Evolutionary conservation across 441 rosid genomes (phyloP).

Genomic region (Omphalea diandra): DNA sequence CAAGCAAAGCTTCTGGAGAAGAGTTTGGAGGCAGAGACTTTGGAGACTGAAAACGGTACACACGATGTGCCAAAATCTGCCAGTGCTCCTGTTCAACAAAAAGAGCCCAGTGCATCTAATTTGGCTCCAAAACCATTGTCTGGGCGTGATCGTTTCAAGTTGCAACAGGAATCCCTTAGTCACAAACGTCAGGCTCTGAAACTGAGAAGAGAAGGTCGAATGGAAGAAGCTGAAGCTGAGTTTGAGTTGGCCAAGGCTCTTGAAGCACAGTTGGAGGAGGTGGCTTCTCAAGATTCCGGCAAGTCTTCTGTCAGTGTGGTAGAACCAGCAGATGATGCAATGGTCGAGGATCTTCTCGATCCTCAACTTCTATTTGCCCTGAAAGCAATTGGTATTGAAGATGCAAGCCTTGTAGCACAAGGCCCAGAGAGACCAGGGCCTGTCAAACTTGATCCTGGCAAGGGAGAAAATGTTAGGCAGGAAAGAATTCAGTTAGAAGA

Average conservation of each 20-base stretch:
- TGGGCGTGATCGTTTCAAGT: conserved; percentile 79
- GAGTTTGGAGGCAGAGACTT: conserved; percentile 43
- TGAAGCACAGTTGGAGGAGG: conserved; percentile 76
- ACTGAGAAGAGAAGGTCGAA: conserved; percentile 79
- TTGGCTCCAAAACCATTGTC: conserved; percentile 59
- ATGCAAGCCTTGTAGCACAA: conserved; percentile 26
- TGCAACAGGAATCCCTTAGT: conserved; percentile 86
- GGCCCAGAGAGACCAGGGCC: conserved; percentile 38
- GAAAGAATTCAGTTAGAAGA: conserved; percentile 72
- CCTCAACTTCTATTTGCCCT: conserved; percentile 85
- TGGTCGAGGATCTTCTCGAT: conserved; percentile 88
- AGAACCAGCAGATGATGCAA: conserved; percentile 43
- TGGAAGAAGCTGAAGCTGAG: conserved; percentile 92
- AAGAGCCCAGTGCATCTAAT: conserved; percentile 40
- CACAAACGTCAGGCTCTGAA: conserved; percentile 94
- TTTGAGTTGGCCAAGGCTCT: conserved; percentile 85
- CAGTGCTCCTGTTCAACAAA: conserved; percentile 35
- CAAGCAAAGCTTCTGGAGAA: conserved; percentile 82
- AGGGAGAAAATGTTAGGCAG: conserved; percentile 36
- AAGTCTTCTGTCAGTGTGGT: conserved; percentile 30
- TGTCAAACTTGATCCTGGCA: conserved; percentile 29
- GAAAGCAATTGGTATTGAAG: conserved; percentile 69
- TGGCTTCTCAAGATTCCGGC: conserved; percentile 38
- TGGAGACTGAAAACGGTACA: conserved; percentile 29
- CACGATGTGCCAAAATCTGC: conserved; percentile 25